Evolutionary conservation across 176 grass and related monocot species (phyloP), one percentile per base, ranked within the genome.

Genomic region (Poa annua): DNA sequence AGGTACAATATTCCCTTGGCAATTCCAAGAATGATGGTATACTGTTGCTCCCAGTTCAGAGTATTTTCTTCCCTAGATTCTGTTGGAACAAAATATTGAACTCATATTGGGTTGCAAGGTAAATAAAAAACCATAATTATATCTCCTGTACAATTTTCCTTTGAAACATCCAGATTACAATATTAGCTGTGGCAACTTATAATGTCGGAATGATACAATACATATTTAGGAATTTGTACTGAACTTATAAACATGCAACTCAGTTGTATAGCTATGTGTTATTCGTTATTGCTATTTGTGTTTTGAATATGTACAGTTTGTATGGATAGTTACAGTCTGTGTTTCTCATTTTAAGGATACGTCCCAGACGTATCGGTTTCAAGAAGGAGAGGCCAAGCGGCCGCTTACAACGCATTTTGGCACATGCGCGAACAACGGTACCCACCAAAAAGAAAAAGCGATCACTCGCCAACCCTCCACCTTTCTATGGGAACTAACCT

Each of bases 1-100:
- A 91, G 89, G 29, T 91, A 91, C 47, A 91, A 39, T 52, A 85
- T 83, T 11, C 85, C 89, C 60, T 66, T 83, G 38, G 85, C 81
- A 67, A 87, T 84, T 25, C 89, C 89, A 36, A 80, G 19, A 19
- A 91, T 87, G 66, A 91, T 84, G 32, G 81, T 84, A 47, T 79
- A 53, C 35, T 81, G 76, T 35, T 80, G 47, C 67, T 80, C 74
- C 89, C 89, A 91, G 44, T 75, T 87, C 32, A 90, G 16, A 34
- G 26, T 14, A 22, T 29, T 49, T 57, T 50, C 26, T 2, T 16
- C 21, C 0, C 42, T 26, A 16, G 39, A 25, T 8, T 26, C 69
- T 72, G 13, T 72, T 72, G 12, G 6, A 2, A 45, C 7, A 4
- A 72, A 68, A 72, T 26, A 13, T 2, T 26, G 21, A 72, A 72